Evolutionary conservation across 768 basidiomycete species (phyloP).

Genomic region (Boletus coccyginus): DNA sequence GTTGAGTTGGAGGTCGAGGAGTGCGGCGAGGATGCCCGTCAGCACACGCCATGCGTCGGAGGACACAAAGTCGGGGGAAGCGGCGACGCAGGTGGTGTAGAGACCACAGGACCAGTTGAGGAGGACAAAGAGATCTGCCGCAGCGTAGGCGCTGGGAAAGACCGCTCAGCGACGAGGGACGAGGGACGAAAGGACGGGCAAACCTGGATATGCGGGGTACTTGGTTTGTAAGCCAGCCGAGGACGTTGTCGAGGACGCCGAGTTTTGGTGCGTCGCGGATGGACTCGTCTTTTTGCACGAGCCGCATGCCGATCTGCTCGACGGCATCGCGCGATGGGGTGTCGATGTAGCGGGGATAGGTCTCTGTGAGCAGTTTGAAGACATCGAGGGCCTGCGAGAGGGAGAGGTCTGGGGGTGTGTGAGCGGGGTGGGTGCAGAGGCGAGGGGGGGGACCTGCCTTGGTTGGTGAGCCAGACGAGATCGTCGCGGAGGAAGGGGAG

Average conservation of each 20-base stretch:
- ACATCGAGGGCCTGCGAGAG: conserved; percentile 64
- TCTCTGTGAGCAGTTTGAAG: conserved; percentile 69
- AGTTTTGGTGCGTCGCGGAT: conserved; percentile 40
- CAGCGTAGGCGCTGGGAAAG: conserved; percentile 46
- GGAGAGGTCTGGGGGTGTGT: conserved; percentile 47
- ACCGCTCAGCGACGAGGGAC: neutral
- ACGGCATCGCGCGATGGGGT: conserved; percentile 67
- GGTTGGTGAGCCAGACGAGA: conserved; percentile 51
- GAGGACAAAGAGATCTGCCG: conserved; percentile 64
- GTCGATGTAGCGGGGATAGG: conserved; percentile 80
- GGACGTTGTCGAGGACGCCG: conserved; percentile 65
- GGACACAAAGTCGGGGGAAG: conserved; percentile 43
- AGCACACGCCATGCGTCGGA: conserved; percentile 53
- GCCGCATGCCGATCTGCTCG: conserved; percentile 58
- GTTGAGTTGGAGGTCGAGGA: conserved; percentile 59
- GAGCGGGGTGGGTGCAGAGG: neutral
- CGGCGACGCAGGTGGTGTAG: conserved; percentile 49
- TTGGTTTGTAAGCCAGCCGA: conserved; percentile 76
- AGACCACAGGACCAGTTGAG: conserved; percentile 69
- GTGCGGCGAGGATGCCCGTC: conserved; percentile 51
- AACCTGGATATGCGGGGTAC: conserved; percentile 60
- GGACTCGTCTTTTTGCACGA: conserved; percentile 64
- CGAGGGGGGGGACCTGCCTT: conserved; percentile 46
- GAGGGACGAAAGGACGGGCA: conserved; percentile 24
- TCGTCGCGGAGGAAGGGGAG: conserved; percentile 63